Percentiles rank a stretch among this genome's conserved stretches.
Evolutionary conservation across 306 rosid species (phyloP).

Genomic region (Rubus idaeus): DNA sequence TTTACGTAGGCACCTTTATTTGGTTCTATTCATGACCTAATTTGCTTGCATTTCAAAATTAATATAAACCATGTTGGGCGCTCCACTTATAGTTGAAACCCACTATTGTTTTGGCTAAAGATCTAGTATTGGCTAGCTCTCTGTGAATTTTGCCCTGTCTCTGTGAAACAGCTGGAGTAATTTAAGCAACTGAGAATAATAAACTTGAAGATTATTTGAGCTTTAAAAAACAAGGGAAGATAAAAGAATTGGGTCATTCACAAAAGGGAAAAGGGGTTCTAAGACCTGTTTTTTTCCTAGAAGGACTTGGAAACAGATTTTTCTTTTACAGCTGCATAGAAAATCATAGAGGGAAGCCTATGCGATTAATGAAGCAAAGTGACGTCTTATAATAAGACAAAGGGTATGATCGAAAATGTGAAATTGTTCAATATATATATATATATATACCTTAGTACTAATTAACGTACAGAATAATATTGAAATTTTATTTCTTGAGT

Average conservation of each 20-base stretch:
- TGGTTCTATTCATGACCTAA: constrained; percentile 37
- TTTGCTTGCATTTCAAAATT: background rate
- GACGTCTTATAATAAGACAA: background rate
- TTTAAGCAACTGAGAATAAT: background rate
- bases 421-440: background rate
- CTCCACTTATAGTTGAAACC: constrained; percentile 26
- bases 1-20: background rate
- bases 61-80: constrained; percentile 17
- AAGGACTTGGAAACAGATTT: background rate
- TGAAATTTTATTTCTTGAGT: constrained; percentile 13
- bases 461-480: background rate
- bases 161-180: constrained; percentile 8
- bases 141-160: background rate
- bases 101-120: background rate
- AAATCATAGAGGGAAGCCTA: background rate
- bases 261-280: background rate
- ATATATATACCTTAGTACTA: background rate
- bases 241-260: background rate
- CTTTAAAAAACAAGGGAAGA: constrained; percentile 1
- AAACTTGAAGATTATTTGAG: too few relatives aligned
- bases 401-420: background rate
- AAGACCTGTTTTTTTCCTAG: constrained; percentile 1
- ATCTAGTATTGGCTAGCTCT: background rate
- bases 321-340: constrained; percentile 9
- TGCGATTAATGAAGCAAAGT: background rate